Evolutionary conservation across 2,329 filamentous ascomycete genomes (phyloP).

Genomic region (Cercospora sp.): DNA sequence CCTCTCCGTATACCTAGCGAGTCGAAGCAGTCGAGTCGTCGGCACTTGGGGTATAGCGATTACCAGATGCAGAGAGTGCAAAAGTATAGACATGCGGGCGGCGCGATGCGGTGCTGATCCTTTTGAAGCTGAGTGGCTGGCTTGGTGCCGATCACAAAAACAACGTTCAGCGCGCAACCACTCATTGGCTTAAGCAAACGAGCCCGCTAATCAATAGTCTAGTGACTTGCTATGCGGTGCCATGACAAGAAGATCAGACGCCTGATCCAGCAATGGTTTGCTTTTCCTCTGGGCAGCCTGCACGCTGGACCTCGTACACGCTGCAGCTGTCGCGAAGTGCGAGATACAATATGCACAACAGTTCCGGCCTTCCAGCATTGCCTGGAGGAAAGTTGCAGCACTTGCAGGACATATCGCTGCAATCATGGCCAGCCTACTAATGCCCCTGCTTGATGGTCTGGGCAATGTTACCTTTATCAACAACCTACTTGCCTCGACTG

Average conservation of each 20-base stretch:
- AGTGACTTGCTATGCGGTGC: neutral
- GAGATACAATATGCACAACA: neutral
- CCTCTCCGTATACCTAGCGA: neutral
- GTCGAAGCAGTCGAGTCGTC: neutral
- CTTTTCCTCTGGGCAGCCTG: neutral
- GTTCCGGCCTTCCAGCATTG: neutral
- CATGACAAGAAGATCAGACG: neutral
- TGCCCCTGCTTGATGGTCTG: slow-evolving; percentile 19
- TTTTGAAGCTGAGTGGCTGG: neutral
- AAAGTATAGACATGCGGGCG: neutral
- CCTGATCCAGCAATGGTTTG: neutral
- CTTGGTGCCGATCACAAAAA: neutral
- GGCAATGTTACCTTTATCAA: slow-evolving; percentile 28
- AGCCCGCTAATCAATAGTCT: neutral
- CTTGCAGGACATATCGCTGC: neutral
- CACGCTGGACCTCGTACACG: neutral
- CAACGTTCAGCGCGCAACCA: neutral
- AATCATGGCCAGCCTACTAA: slow-evolving; percentile 8
- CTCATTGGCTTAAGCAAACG: neutral
- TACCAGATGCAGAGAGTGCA: neutral
- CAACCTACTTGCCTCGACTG: slow-evolving; percentile 21
- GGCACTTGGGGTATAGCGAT: neutral
- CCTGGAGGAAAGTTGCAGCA: neutral
- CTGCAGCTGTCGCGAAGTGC: neutral
- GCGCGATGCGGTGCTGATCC: neutral